Evolutionary conservation across 1,139 yeast species (phyloP).

Genomic region (Kodamaea fungicola): DNA sequence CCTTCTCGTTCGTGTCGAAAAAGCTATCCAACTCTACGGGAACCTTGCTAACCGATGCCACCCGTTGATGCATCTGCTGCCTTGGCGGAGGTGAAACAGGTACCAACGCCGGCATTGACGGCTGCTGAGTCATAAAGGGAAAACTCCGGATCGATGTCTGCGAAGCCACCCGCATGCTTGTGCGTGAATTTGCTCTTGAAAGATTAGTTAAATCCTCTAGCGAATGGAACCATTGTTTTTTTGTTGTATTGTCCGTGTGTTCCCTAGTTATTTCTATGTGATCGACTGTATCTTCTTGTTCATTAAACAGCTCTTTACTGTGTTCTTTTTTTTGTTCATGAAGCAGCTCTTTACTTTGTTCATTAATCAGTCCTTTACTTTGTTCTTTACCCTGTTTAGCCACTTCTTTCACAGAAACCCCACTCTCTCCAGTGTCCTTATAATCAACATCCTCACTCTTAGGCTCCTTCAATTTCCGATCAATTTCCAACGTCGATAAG

Average conservation of each 20-base stretch:
- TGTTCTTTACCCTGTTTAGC: too few species aligned
- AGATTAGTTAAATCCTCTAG: constrained; percentile 13
- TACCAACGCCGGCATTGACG: neutral
- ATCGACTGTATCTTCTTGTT: too few species aligned
- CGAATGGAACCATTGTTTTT: constrained; percentile 16
- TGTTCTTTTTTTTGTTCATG: too few species aligned
- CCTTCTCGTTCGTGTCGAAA: constrained; percentile 15
- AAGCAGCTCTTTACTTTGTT: too few species aligned
- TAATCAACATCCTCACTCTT: neutral
- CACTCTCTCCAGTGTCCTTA: too few species aligned
- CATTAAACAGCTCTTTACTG: too few species aligned
- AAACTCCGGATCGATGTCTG: constrained; percentile 2
- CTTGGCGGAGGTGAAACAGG: neutral
- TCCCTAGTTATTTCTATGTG: too few species aligned
- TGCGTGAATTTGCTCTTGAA: constrained; percentile 3
- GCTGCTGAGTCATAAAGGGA: neutral
- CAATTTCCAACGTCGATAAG: constrained; percentile 42
- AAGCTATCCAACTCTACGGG: constrained; percentile 47
- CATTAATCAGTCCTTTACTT: too few species aligned
- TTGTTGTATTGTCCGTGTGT: too few species aligned
- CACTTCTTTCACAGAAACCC: too few species aligned
- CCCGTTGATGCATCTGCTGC: neutral
- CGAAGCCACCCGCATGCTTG: constrained; percentile 2
- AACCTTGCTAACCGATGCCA: constrained; percentile 12
- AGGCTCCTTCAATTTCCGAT: constrained; percentile 25